Evolutionary conservation across 2,329 filamentous ascomycete species (phyloP).

Genomic region (Aureobasidium uvarum): DNA sequence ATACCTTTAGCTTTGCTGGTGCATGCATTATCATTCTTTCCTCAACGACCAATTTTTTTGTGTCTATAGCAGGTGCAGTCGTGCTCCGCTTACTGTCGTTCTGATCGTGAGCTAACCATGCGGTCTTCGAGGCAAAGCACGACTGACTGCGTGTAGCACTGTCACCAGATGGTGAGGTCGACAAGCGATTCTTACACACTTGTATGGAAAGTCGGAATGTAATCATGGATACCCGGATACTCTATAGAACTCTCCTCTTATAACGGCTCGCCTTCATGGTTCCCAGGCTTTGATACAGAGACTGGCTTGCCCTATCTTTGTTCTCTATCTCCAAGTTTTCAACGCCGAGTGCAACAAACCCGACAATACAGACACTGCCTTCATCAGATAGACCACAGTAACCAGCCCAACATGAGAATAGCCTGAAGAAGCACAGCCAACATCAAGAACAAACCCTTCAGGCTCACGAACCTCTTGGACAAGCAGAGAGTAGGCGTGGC

Average conservation of each 20-base stretch:
- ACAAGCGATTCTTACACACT: background rate
- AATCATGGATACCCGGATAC: background rate
- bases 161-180: background rate
- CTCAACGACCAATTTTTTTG: background rate
- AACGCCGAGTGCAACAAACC: background rate
- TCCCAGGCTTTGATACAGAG: too few species aligned
- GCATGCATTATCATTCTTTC: background rate
- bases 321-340: too few species aligned
- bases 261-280: too few species aligned
- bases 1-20: background rate
- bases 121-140: background rate
- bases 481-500: background rate
- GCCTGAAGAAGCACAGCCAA: background rate
- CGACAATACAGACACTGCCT: background rate
- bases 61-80: background rate
- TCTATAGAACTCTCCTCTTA: background rate
- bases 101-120: background rate
- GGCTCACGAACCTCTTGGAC: background rate
- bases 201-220: background rate
- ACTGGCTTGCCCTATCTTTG: too few species aligned
- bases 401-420: background rate
- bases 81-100: background rate
- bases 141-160: background rate
- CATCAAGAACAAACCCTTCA: background rate
- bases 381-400: background rate